Conservation (phyloP, 306 rosid genomes). For the Fragaria iinumae region DNA sequence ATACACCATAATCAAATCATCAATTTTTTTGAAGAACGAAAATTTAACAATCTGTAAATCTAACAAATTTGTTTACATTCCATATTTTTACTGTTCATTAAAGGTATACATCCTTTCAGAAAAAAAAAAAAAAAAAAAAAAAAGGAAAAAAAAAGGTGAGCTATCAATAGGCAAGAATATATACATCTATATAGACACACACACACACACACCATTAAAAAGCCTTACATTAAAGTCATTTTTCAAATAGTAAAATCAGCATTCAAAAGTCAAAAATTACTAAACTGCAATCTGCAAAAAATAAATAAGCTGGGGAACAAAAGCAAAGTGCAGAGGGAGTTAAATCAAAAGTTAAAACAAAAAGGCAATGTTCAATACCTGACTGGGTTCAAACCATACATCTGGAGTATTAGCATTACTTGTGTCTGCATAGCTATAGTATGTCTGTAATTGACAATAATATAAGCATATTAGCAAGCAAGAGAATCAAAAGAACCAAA, state of each 20-base stretch:
- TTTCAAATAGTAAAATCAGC: too few species aligned
- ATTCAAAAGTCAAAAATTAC: not conserved
- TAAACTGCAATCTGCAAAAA: not conserved
- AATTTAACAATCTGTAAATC: not conserved
- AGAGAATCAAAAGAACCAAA: conserved; percentile 4
- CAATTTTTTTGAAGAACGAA: not conserved
- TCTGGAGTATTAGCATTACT: conserved; percentile 65
- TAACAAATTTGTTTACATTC: not conserved
- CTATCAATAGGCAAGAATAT: too few species aligned
- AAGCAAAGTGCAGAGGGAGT: not conserved
- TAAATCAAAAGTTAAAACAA: conserved; percentile 3
- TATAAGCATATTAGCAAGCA: conserved; percentile 15
- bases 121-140: too few species aligned
- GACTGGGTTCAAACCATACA: conserved; percentile 92
- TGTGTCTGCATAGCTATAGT: conserved; percentile 66
- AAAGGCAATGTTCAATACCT: conserved; percentile 42
- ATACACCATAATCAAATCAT: not conserved
- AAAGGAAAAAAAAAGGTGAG: not conserved
- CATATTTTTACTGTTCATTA: not conserved
- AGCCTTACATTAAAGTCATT: not conserved
- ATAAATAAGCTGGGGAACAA: not conserved
- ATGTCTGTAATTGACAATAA: conserved; percentile 51
- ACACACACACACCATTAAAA: not conserved
- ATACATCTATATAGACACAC: not conserved
- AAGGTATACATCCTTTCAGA: not conserved